These are phyloP conservation scores for Colletotrichum endophyticum DNA, from an alignment of 2,329 filamentous ascomycete species.

Conservation along the genomic window DNA sequence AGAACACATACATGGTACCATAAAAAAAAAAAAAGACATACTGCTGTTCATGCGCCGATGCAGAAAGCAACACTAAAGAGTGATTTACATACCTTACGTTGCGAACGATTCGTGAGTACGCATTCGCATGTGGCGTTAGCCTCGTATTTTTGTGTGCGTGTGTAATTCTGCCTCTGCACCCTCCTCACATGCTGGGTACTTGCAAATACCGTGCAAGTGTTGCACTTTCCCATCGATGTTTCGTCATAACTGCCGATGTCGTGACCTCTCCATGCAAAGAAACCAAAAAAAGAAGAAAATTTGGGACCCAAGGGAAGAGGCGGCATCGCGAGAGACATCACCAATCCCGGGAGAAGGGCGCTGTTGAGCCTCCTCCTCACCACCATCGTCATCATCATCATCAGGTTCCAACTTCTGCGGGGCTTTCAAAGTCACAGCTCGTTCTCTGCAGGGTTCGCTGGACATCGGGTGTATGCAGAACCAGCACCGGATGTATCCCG, in stretches of 20 bases:
- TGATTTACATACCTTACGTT: no score
- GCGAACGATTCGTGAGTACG: no score
- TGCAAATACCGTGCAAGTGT: not conserved
- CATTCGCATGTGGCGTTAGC: not conserved
- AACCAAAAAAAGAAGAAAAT: not conserved
- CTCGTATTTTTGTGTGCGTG: no score
- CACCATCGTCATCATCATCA: no score
- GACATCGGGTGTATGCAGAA: not conserved
- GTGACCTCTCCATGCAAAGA: not conserved
- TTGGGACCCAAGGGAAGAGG: not conserved
- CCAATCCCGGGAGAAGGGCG: not conserved
- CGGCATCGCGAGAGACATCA: no score
- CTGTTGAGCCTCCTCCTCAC: not conserved
- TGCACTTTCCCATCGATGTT: not conserved
- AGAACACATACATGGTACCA: not conserved
- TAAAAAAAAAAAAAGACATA: not conserved
- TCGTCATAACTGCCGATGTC: not conserved
- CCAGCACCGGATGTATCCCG: not conserved
- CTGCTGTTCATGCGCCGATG: not conserved
- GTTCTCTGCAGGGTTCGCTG: constrained; percentile 2
- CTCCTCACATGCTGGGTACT: no score
- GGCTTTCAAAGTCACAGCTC: not conserved
- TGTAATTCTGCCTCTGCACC: no score
- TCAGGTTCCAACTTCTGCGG: not conserved
- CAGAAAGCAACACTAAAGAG: not conserved